Percentiles rank a stretch among this genome's conserved stretches.
These are phyloP conservation scores for Mycosarcoma maydis DNA, from an alignment of 1,284 basidiomycete genomes.

Conservation along the genomic window DNA sequence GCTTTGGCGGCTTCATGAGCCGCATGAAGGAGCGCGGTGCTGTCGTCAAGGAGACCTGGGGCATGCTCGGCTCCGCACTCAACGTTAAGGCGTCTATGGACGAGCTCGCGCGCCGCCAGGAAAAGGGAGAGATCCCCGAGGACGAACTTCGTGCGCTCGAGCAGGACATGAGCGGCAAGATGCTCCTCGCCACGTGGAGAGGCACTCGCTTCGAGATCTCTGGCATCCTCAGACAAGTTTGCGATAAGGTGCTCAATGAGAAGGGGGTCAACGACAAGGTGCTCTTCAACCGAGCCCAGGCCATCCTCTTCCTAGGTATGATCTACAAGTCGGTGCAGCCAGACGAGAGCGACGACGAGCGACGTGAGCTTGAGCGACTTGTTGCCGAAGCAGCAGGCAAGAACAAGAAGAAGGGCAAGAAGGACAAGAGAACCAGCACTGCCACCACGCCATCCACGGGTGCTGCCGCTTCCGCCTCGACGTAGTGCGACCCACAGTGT, in stretches of 20 bases:
- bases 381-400: slow-evolving; percentile 69
- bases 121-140: slow-evolving; percentile 87
- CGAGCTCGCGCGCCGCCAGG: slow-evolving; percentile 90
- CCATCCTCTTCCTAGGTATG: slow-evolving; percentile 60
- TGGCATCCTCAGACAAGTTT: slow-evolving; percentile 59
- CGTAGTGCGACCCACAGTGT: not conserved
- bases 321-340: slow-evolving; percentile 65
- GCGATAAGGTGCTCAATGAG: slow-evolving; percentile 65
- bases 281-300: slow-evolving; percentile 62
- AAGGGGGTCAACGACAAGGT: slow-evolving; percentile 63
- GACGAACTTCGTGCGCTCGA: slow-evolving; percentile 77
- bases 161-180: slow-evolving; percentile 91
- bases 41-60: slow-evolving; percentile 72
- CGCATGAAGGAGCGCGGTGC: slow-evolving; percentile 90
- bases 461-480: slow-evolving; percentile 16
- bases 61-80: slow-evolving; percentile 71
- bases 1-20: slow-evolving; percentile 87
- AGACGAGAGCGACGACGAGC: slow-evolving; percentile 64
- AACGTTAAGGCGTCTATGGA: slow-evolving; percentile 72
- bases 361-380: slow-evolving; percentile 66
- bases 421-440: slow-evolving; percentile 35
- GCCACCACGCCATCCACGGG: slow-evolving; percentile 11
- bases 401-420: slow-evolving; percentile 66
- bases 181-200: slow-evolving; percentile 61
- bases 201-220: slow-evolving; percentile 62